Percentiles rank a stretch among this genome's conserved stretches.
These are phyloP conservation scores for Phytophthora fragariae DNA, from an alignment of 352 stramenopile species.

Conservation along the genomic window DNA sequence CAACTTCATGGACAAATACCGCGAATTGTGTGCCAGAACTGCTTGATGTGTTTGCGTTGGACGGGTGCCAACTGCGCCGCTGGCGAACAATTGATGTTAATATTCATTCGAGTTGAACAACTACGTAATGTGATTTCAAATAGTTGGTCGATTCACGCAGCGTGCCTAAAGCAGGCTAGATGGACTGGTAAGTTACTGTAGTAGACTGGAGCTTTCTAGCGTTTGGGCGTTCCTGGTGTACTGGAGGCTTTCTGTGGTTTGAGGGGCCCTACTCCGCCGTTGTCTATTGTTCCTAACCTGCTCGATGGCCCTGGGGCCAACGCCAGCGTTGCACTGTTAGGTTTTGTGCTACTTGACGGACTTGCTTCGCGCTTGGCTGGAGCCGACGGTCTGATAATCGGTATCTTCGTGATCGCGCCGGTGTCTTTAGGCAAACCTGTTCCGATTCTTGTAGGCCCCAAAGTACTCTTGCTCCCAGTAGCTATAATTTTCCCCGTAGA, in stretches of 20 bases:
- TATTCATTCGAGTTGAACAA: conserved; percentile 1
- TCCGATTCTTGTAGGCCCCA: conserved; percentile 43
- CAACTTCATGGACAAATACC: conserved; percentile 95
- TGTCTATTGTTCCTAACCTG: conserved; percentile 51
- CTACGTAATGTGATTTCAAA: conserved; percentile 15
- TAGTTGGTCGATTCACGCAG: conserved; percentile 17
- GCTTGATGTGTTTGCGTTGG: conserved; percentile 9
- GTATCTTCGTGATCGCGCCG: conserved; percentile 70
- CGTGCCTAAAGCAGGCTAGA: background rate
- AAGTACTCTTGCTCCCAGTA: conserved; percentile 46
- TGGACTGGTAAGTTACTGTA: conserved; percentile 28
- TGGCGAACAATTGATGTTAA: conserved; percentile 3
- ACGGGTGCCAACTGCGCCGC: background rate
- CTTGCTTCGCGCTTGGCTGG: conserved; percentile 75
- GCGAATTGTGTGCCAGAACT: conserved; percentile 7
- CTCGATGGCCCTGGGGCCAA: conserved; percentile 29
- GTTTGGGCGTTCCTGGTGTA: conserved; percentile 34
- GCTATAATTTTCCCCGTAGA: conserved; percentile 58
- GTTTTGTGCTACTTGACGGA: conserved; percentile 60
- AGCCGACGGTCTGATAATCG: conserved; percentile 74
- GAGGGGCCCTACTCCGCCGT: conserved; percentile 17
- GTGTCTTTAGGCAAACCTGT: conserved; percentile 58
- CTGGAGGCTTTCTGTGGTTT: conserved; percentile 34
- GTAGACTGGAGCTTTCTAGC: conserved; percentile 19
- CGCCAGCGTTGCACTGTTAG: conserved; percentile 34